Conservation (phyloP, 2,329 filamentous ascomycete species). For the Aspergillus eucalypticola region DNA sequence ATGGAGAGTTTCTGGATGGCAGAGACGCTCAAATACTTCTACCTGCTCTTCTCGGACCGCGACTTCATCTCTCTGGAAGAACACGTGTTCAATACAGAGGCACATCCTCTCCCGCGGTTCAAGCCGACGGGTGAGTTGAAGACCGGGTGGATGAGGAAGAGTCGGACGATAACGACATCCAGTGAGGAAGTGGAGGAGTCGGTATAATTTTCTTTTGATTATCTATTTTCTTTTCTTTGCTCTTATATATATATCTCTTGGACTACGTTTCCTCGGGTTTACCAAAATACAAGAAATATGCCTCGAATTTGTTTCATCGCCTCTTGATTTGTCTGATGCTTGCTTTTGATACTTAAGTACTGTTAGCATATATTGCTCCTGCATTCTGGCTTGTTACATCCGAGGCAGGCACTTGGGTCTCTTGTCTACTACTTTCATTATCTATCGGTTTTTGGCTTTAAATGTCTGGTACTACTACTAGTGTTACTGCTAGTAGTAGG, state of each 20-base stretch:
- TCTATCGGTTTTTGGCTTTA: too few relatives aligned
- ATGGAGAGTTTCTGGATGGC: conserved; percentile 99
- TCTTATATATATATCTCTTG: background rate
- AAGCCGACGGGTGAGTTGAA: conserved; percentile 60
- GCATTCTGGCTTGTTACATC: background rate
- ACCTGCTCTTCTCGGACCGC: conserved; percentile 83
- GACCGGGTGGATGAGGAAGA: conserved; percentile 42
- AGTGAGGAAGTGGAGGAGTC: background rate
- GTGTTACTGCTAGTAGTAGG: too few relatives aligned
- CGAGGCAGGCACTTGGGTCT: background rate
- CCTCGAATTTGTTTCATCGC: background rate
- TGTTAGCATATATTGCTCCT: background rate
- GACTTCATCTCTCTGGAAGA: conserved; percentile 82
- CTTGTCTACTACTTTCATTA: background rate
- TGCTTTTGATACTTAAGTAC: background rate
- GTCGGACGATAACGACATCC: background rate
- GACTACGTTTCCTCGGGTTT: background rate
- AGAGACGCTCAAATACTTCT: conserved; percentile 97
- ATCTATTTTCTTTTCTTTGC: background rate
- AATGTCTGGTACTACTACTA: too few relatives aligned
- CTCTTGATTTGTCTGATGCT: background rate
- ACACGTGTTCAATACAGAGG: conserved; percentile 94
- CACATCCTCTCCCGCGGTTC: conserved; percentile 85
- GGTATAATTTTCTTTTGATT: background rate
- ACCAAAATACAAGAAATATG: background rate